Conservation (phyloP, 495 filamentous ascomycete species). For the Penicillium tannophilum region DNA sequence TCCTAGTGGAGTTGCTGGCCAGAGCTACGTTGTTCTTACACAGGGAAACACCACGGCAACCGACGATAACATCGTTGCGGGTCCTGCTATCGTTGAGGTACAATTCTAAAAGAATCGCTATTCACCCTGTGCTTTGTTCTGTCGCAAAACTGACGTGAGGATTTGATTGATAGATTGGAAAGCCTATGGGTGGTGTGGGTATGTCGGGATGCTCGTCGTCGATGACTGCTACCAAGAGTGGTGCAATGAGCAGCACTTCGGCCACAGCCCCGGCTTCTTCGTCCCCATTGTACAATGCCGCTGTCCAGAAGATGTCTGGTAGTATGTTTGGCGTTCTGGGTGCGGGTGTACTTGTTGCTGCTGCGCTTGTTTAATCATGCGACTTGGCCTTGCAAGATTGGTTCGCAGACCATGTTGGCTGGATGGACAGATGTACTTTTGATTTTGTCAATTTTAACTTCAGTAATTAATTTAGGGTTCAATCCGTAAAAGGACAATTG, state of each 20-base stretch:
- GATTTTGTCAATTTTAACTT: background rate
- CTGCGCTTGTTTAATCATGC: slow-evolving; percentile 8
- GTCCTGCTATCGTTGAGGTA: slow-evolving; percentile 41
- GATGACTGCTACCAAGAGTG: background rate
- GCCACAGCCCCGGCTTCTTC: slow-evolving; percentile 10
- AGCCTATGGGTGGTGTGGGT: background rate
- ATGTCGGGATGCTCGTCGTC: slow-evolving; percentile 7
- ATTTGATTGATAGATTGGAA: background rate
- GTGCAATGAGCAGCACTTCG: slow-evolving; percentile 11
- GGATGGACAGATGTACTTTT: background rate
- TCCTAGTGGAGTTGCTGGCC: slow-evolving; percentile 37
- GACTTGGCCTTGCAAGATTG: background rate
- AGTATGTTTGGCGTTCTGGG: slow-evolving; percentile 6
- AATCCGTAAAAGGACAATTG: background rate
- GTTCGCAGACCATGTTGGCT: background rate
- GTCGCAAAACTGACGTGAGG: background rate
- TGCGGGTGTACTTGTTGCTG: slow-evolving; percentile 5
- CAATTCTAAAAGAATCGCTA: background rate
- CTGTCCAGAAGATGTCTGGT: slow-evolving; percentile 7
- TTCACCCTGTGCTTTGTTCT: background rate
- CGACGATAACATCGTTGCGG: slow-evolving; percentile 36
- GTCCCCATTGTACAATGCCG: slow-evolving; percentile 10
- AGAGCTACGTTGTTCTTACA: slow-evolving; percentile 43
- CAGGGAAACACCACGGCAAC: slow-evolving; percentile 19
- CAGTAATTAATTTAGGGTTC: background rate